A percentile compares a stretch with the other conserved stretches of the same genome.
Evolutionary conservation across 176 grass and related monocot genomes (phyloP).

Genomic region (Eleusine coracana): DNA sequence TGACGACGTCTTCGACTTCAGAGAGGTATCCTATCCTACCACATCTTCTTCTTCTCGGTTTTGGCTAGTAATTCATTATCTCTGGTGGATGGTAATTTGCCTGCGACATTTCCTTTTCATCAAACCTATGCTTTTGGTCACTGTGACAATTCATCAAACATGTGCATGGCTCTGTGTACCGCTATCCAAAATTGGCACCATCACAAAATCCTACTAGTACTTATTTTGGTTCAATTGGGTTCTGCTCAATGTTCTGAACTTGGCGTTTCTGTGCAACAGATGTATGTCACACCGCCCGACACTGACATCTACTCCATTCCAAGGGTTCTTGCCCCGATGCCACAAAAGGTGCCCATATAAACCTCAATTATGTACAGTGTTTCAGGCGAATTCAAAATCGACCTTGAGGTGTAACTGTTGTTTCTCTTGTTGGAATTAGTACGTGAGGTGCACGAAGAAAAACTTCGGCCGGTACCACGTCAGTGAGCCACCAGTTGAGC

Average conservation of each 20-base stretch:
- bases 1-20: constrained; percentile 87
- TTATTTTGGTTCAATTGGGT: not conserved
- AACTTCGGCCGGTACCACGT: constrained; percentile 69
- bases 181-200: not conserved
- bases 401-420: constrained; percentile 6
- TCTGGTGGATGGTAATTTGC: not conserved
- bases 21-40: constrained; percentile 48
- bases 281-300: constrained; percentile 84
- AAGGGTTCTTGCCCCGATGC: constrained; percentile 79
- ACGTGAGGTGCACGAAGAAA: constrained; percentile 67
- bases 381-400: not conserved
- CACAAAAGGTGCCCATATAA: constrained; percentile 56
- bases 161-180: not conserved
- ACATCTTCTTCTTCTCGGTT: not conserved
- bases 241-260: constrained; percentile 19
- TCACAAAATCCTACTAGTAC: too few relatives aligned
- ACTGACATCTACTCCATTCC: constrained; percentile 90
- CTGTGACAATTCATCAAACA: constrained; percentile 17
- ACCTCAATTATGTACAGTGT: not conserved
- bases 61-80: constrained; percentile 8
- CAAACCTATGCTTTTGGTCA: not conserved
- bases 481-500: constrained; percentile 78
- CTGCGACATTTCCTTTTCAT: constrained; percentile 15
- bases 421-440: constrained; percentile 51
- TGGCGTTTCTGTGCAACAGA: constrained; percentile 61